Conservation (phyloP, 345 rosid genomes). For the Eucalyptus cloeziana region DNA sequence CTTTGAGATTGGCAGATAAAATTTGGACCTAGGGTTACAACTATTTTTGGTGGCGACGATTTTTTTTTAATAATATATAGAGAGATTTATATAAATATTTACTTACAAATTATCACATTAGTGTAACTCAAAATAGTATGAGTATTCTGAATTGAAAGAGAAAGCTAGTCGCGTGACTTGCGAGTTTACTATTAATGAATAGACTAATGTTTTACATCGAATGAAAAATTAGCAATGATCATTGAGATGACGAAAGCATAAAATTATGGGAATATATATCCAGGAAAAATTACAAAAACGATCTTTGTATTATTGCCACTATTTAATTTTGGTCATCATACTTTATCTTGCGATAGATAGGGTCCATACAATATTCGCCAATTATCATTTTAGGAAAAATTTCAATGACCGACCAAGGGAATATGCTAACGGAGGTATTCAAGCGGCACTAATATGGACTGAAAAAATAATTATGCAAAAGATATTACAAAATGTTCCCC, state of each 20-base stretch:
- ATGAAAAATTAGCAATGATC: rapidly evolving
- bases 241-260: no score
- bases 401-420: not conserved
- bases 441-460: not conserved
- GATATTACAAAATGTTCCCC: not conserved
- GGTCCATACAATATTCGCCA: not conserved
- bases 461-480: not conserved
- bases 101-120: not conserved
- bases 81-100: not conserved
- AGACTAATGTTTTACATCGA: no score
- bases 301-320: no score
- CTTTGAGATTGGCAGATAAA: not conserved
- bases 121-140: rapidly evolving
- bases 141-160: not conserved
- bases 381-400: not conserved
- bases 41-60: rapidly evolving
- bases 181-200: not conserved
- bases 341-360: not conserved
- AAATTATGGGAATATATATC: no score
- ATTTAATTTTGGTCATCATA: not conserved
- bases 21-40: not conserved
- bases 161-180: rapidly evolving
- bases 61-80: no score
- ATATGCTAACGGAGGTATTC: not conserved
- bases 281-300: rapidly evolving